Percentiles rank a stretch among this genome's conserved stretches.
Conservation (phyloP, 2,329 filamentous ascomycete genomes). For the Lomentospora prolificans region DNA sequence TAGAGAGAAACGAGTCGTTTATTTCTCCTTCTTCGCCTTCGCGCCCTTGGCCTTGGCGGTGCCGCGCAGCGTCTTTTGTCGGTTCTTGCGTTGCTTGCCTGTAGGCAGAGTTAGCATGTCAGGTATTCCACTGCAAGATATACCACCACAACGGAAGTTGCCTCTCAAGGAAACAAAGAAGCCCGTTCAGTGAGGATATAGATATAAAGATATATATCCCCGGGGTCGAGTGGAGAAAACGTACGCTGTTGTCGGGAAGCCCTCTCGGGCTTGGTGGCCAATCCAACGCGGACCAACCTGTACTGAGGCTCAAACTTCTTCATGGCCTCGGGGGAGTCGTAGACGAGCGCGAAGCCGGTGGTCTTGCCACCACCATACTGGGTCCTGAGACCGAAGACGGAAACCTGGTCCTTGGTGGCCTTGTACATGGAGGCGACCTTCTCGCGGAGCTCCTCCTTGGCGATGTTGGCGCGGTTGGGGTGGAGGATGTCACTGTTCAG, state of each 20-base stretch:
- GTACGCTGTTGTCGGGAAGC: conserved; percentile 97
- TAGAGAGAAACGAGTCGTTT: conserved; percentile 35
- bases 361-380: conserved; percentile 99
- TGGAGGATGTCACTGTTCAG: conserved; percentile 88
- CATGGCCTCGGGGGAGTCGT: conserved; percentile 95
- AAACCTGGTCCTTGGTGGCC: conserved; percentile 93
- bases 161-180: too few relatives aligned
- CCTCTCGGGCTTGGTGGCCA: conserved; percentile 92
- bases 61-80: conserved; percentile 95
- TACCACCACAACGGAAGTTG: too few relatives aligned
- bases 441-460: conserved; percentile 94
- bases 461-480: conserved; percentile 95
- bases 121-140: conserved; percentile 8
- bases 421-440: conserved; percentile 97
- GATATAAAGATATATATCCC: too few relatives aligned
- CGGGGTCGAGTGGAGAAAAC: conserved; percentile 32
- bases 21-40: conserved; percentile 90
- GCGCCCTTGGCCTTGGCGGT: conserved; percentile 97
- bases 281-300: conserved; percentile 88
- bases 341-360: conserved; percentile 96
- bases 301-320: conserved; percentile 99
- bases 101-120: conserved; percentile 21
- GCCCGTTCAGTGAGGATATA: too few relatives aligned
- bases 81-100: conserved; percentile 99
- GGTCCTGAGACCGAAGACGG: conserved; percentile 96